Evolutionary conservation across 2,329 filamentous ascomycete genomes (phyloP), one percentile per base, ranked within the genome.

Genomic region (Ceratocystiopsis sp.): DNA sequence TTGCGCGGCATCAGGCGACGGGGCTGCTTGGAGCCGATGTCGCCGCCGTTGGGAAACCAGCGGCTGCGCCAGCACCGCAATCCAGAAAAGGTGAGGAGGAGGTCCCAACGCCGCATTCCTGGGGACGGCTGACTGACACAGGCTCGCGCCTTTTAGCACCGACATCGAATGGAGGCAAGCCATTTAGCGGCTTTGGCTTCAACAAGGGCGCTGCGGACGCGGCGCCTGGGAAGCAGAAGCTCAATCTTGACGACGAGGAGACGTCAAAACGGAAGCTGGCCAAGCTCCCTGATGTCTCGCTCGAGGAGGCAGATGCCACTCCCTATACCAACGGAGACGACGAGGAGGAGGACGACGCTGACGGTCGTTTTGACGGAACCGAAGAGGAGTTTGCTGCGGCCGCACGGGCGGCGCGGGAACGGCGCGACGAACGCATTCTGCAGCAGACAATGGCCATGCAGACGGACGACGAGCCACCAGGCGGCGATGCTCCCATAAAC

Each of bases 381-480:
- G 89, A 95, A 57, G 87, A 94, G 57, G 86, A 91, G 57, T 78
- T 81, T 44, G 83, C 84, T 1, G 85, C 86, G 18, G 87, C 85
- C 11, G 84, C 85, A 43, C 75, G 86, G 48, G 81, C 83, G 19
- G 84, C 86, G 6, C 85, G 86, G 41, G 85, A 93, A 61, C 80
- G 83, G 53, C 83, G 89, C 45, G 82, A 84, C 50, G 78, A 83
- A 52, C 69, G 75, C 35, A 66, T 68, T 25, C 64, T 71, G n/a
- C 61, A 67, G 49, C 59, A 70, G 55, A 53, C 63, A 44, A 71
- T 52, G 58, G 59, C 45, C 54, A 68, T 54, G 60, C 63, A 45
- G 69, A 79, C 55, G 12, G 52, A 57, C n/a, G 42, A 21, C 21
- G 21, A 21, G 21, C 21, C 21, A 8, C 21, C 21, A 21, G 21